These are phyloP conservation scores for Sporothrix humicola DNA, from an alignment of 2,329 filamentous ascomycete genomes.

Conservation along the genomic window DNA sequence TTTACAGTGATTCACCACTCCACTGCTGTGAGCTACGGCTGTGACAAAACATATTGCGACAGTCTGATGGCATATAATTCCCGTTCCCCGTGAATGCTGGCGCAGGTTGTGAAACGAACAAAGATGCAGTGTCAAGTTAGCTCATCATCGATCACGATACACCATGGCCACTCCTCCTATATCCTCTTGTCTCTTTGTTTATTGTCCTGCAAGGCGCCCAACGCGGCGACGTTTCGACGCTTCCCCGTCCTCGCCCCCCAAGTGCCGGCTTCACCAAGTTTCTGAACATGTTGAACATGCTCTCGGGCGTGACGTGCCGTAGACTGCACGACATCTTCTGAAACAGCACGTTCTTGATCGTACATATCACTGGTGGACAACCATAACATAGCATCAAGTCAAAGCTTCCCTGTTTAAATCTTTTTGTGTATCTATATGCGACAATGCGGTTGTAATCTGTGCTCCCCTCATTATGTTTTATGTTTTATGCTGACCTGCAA, in stretches of 20 bases:
- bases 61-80: neutral
- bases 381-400: neutral
- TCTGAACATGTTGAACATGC: neutral
- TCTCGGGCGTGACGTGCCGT: neutral
- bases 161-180: neutral
- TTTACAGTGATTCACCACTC: neutral
- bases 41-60: neutral
- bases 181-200: neutral
- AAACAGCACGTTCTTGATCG: neutral
- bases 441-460: neutral
- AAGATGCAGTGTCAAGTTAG: neutral
- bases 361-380: neutral
- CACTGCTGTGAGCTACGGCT: neutral
- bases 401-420: neutral
- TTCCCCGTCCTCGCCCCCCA: too few species aligned
- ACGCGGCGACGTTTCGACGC: too few species aligned
- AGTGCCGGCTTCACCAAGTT: neutral
- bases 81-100: neutral
- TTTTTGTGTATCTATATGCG: neutral
- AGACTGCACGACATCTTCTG: neutral
- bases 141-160: neutral
- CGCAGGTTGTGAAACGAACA: neutral
- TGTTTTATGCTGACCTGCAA: too few species aligned
- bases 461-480: too few species aligned
- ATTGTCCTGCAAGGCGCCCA: neutral